These are phyloP conservation scores for Trichopus zeylanicus DNA, from an alignment of 116 monocot genomes.

Conservation along the genomic window DNA sequence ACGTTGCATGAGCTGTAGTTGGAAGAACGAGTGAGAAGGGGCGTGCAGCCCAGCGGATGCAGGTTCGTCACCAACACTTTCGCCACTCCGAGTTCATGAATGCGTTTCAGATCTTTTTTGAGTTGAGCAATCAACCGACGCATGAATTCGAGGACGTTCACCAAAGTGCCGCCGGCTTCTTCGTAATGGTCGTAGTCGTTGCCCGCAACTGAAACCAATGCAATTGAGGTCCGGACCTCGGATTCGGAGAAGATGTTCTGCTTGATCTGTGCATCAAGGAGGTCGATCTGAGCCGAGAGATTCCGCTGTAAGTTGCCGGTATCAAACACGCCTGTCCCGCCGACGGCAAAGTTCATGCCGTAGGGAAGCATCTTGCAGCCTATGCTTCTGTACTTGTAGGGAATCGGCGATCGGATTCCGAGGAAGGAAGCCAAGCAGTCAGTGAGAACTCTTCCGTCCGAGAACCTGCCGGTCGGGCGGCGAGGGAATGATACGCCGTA, in stretches of 20 bases:
- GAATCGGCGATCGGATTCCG: too few species aligned
- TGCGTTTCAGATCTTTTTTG: not conserved
- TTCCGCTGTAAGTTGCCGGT: slow-evolving; percentile 20
- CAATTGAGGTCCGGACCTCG: slow-evolving; percentile 20
- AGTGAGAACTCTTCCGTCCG: too few species aligned
- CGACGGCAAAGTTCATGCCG: too few species aligned
- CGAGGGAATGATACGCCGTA: too few species aligned
- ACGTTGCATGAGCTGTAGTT: slow-evolving; percentile 21
- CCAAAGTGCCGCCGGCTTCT: slow-evolving; percentile 7
- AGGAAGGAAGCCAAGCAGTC: too few species aligned
- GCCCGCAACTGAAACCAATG: slow-evolving; percentile 37
- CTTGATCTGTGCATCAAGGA: slow-evolving; percentile 18
- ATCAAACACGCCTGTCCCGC: too few species aligned
- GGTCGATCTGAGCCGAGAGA: slow-evolving; percentile 32
- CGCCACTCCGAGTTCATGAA: slow-evolving; percentile 10
- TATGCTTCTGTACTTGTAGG: too few species aligned
- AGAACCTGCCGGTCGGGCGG: too few species aligned
- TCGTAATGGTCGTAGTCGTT: slow-evolving; percentile 37
- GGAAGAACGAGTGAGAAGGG: slow-evolving; percentile 3
- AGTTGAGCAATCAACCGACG: not conserved
- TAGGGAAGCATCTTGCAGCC: too few species aligned
- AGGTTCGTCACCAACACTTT: slow-evolving; percentile 31
- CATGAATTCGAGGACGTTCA: not conserved
- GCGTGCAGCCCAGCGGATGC: slow-evolving; percentile 39
- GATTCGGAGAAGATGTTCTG: slow-evolving; percentile 11